Percentiles rank a stretch among this genome's conserved stretches.
phyloP scores from a whole-genome alignment of 2,329 filamentous ascomycete species.

The Arthrinium phaeospermum region DNA sequence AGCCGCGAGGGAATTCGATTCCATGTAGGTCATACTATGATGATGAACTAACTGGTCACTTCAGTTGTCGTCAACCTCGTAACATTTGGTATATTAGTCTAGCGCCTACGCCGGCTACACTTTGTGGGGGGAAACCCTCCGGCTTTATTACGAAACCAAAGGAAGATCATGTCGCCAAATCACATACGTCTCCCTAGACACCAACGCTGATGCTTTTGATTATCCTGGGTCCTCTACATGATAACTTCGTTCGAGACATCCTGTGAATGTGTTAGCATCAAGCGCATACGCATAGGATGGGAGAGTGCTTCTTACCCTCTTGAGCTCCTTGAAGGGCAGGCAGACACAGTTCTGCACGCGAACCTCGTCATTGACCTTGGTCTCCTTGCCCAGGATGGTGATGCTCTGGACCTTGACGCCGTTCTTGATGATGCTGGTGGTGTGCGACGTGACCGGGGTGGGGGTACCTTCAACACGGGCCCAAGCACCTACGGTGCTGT shows the following conservation, averaged over 20 bases:
- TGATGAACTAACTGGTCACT: background rate
- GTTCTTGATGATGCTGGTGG: conserved; percentile 94
- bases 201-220: background rate
- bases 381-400: conserved; percentile 97
- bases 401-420: conserved; percentile 98
- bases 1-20: background rate
- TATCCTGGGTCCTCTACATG: conserved; percentile 67
- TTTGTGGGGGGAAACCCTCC: background rate
- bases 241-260: conserved; percentile 89
- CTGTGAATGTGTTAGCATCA: conserved; percentile 46
- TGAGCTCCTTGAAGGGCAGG: conserved; percentile 96
- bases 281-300: background rate
- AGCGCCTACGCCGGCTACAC: conserved; percentile 12
- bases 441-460: conserved; percentile 84
- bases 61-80: background rate
- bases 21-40: background rate
- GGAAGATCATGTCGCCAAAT: background rate
- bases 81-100: conserved; percentile 14
- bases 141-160: background rate
- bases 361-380: conserved; percentile 89
- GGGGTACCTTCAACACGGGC: conserved; percentile 95
- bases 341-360: conserved; percentile 98
- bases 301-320: conserved; percentile 69
- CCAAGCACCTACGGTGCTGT: conserved; percentile 96
- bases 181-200: conserved; percentile 4